A percentile compares a stretch with the other conserved stretches of the same genome.
Evolutionary conservation across 305 asterid genomes (phyloP).

Genomic region (Solanum hybrid): DNA sequence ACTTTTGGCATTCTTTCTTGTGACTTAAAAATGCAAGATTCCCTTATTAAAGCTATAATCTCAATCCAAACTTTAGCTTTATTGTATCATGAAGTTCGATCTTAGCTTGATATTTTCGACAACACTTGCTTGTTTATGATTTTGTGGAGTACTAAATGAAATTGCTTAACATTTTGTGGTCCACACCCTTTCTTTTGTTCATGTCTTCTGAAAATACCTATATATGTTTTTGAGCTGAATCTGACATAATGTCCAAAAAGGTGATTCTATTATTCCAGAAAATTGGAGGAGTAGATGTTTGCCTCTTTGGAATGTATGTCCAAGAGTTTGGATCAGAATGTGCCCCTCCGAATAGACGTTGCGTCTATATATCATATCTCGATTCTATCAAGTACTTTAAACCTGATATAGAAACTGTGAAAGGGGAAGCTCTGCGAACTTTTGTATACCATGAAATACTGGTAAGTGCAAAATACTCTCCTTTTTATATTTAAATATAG

Average conservation of each 20-base stretch:
- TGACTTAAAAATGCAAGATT: background rate
- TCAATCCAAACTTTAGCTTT: background rate
- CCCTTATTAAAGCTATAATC: background rate
- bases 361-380: conserved; percentile 64
- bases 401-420: conserved; percentile 47
- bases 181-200: background rate
- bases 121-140: background rate
- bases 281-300: conserved; percentile 59
- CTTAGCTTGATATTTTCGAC: background rate
- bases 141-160: background rate
- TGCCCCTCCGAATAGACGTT: conserved; percentile 52
- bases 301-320: conserved; percentile 63
- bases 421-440: conserved; percentile 66
- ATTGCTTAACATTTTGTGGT: background rate
- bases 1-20: background rate
- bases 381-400: conserved; percentile 72
- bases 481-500: background rate
- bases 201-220: background rate
- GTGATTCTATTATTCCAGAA: conserved; percentile 69
- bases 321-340: conserved; percentile 83
- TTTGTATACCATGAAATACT: conserved; percentile 67
- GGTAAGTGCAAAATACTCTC: conserved; percentile 20
- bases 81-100: background rate
- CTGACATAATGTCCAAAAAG: conserved; percentile 30
- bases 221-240: background rate